phyloP scores from a whole-genome alignment of 495 filamentous ascomycete species.

The Parachaetomium inaequale region DNA sequence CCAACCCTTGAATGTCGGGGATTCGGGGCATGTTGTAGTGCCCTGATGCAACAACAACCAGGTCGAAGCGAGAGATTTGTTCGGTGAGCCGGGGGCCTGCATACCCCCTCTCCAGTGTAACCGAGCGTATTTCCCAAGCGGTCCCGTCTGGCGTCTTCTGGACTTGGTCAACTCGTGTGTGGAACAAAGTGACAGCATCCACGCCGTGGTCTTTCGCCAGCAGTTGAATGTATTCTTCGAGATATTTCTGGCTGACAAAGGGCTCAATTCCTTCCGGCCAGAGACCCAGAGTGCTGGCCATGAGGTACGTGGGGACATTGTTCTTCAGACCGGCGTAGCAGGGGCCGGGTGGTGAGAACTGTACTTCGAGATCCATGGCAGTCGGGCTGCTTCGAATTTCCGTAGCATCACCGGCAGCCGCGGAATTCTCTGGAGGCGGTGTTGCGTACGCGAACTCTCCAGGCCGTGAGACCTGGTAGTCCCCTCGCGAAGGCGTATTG shows the following conservation, averaged over 20 bases:
- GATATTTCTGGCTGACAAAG: slow-evolving; percentile 52
- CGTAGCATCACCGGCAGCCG: not conserved
- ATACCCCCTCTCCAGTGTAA: slow-evolving; percentile 33
- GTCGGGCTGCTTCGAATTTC: not conserved
- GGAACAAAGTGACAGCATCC: slow-evolving; percentile 47
- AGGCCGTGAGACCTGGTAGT: slow-evolving; percentile 21
- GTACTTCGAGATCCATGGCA: slow-evolving; percentile 17
- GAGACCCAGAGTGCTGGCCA: slow-evolving; percentile 54
- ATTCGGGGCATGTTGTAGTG: slow-evolving; percentile 58
- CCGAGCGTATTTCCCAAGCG: slow-evolving; percentile 51
- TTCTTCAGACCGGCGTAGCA: slow-evolving; percentile 60
- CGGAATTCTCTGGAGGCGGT: slow-evolving; percentile 16
- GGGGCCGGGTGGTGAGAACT: slow-evolving; percentile 40
- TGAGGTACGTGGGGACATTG: slow-evolving; percentile 61
- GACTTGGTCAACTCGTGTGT: slow-evolving; percentile 56
- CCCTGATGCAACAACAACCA: slow-evolving; percentile 55
- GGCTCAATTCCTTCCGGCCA: slow-evolving; percentile 59
- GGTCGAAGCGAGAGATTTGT: slow-evolving; percentile 47
- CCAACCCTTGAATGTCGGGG: slow-evolving; percentile 53
- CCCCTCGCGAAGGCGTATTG: slow-evolving; percentile 38
- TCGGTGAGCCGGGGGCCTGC: slow-evolving; percentile 8
- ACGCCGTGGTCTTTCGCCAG: slow-evolving; percentile 50
- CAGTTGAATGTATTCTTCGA: slow-evolving; percentile 58
- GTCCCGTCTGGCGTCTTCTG: slow-evolving; percentile 39
- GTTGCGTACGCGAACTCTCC: slow-evolving; percentile 23